These are phyloP conservation scores for Plasmopara viticola DNA, from an alignment of 352 stramenopile genomes.

Conservation along the genomic window DNA sequence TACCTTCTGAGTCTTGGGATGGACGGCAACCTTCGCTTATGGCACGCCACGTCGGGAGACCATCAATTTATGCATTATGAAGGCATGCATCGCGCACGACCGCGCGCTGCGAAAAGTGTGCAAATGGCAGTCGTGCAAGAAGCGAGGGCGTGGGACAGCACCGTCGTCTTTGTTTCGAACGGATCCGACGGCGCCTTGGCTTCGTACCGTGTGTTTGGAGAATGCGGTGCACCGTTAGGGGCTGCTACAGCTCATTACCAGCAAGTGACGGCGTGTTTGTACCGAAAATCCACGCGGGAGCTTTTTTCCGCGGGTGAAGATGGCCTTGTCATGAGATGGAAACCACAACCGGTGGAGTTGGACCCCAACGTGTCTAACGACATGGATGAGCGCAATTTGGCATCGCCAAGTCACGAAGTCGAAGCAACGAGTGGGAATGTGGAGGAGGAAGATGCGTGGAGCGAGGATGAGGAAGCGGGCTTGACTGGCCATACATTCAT, in stretches of 20 bases:
- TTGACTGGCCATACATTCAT: conserved; percentile 33
- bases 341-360: conserved; percentile 24
- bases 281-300: conserved; percentile 44
- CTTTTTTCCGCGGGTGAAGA: conserved; percentile 56
- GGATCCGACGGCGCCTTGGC: conserved; percentile 41
- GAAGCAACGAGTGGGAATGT: conserved; percentile 6
- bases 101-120: conserved; percentile 32
- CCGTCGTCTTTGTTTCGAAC: conserved; percentile 59
- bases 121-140: conserved; percentile 63
- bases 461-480: conserved; percentile 32
- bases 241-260: conserved; percentile 52
- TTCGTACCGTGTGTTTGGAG: conserved; percentile 46
- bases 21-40: conserved; percentile 60
- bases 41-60: conserved; percentile 46
- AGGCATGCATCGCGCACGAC: conserved; percentile 22
- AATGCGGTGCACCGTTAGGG: conserved; percentile 27
- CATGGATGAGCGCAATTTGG: neutral
- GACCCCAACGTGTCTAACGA: conserved; percentile 16
- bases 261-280: conserved; percentile 52
- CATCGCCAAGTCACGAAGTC: conserved; percentile 4
- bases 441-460: conserved; percentile 45
- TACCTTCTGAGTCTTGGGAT: conserved; percentile 58
- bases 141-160: conserved; percentile 35
- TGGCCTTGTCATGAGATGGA: conserved; percentile 73
- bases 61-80: conserved; percentile 74